phyloP scores from a whole-genome alignment of 2,329 filamentous ascomycete genomes.

The Penicillium sp. region DNA sequence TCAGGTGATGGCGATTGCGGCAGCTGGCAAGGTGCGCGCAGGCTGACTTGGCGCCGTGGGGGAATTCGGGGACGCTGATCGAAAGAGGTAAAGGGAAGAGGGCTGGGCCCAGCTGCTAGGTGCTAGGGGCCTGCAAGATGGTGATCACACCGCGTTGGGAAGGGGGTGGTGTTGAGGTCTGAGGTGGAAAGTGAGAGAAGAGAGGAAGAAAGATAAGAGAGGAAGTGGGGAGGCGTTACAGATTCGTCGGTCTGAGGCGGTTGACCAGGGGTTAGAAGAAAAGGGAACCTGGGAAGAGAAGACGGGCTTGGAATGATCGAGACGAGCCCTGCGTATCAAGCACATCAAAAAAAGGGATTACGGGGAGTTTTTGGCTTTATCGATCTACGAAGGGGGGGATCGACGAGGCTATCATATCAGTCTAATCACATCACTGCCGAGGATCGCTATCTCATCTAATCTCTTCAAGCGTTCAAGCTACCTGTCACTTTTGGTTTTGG shows the following conservation, averaged over 20 bases:
- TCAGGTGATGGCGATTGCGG: conserved; percentile 26
- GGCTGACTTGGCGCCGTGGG: conserved; percentile 16
- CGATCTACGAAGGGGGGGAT: conserved; percentile 28
- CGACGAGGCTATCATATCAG: conserved; percentile 26
- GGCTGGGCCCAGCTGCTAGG: conserved; percentile 13
- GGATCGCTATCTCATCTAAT: conserved; percentile 26
- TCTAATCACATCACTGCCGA: conserved; percentile 20
- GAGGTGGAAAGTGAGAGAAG: conserved; percentile 1
- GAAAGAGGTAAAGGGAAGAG: conserved; percentile 9
- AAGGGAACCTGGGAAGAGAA: neutral
- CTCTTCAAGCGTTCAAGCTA: neutral
- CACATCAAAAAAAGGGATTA: conserved; percentile 12
- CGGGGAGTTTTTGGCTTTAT: conserved; percentile 19
- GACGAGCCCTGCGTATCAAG: conserved; percentile 11
- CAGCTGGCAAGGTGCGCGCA: conserved; percentile 19
- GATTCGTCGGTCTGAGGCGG: conserved; percentile 5
- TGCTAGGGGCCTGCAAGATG: conserved; percentile 23
- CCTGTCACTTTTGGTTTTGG: neutral
- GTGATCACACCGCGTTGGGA: conserved; percentile 16
- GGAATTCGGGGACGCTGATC: conserved; percentile 4
- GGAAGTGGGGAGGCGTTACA: conserved; percentile 1
- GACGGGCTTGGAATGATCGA: conserved; percentile 2
- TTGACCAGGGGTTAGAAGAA: neutral
- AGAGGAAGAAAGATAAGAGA: conserved; percentile 3
- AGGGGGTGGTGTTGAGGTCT: conserved; percentile 6